Conservation (phyloP, 2,329 filamentous ascomycete genomes). For the Herpomyces periplanetae region DNA sequence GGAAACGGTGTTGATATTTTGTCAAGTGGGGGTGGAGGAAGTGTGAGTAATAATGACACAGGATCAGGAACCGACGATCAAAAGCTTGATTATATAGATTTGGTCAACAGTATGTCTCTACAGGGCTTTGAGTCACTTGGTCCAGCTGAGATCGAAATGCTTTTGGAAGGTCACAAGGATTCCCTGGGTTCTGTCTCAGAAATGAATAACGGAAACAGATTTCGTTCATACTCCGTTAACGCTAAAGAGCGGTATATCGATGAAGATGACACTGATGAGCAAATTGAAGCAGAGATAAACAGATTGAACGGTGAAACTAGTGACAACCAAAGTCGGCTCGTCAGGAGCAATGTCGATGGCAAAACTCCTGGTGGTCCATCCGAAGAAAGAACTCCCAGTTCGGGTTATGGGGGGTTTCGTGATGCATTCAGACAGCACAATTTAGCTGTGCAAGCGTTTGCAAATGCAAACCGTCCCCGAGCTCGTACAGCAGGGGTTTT, state of each 20-base stretch:
- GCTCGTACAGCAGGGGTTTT: constrained; percentile 69
- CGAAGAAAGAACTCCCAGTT: no score
- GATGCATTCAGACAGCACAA: constrained; percentile 58
- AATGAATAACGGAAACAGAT: constrained; percentile 33
- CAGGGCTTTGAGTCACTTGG: constrained; percentile 30
- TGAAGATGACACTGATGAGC: constrained; percentile 38
- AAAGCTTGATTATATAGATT: constrained; percentile 72
- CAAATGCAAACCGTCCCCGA: constrained; percentile 39
- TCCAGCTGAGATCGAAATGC: constrained; percentile 14
- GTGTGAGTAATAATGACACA: no score
- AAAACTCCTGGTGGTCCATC: no score
- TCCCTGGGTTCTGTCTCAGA: constrained; percentile 18
- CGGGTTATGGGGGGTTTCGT: no score
- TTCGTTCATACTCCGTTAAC: constrained; percentile 91
- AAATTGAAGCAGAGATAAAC: constrained; percentile 11
- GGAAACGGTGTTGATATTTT: constrained; percentile 50
- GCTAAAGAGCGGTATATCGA: constrained; percentile 90
- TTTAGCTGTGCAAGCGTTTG: constrained; percentile 63
- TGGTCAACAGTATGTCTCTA: constrained; percentile 54
- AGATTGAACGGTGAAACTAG: no score
- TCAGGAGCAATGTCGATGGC: no score
- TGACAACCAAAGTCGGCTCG: no score
- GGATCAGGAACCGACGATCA: constrained; percentile 54
- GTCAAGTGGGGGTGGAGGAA: no score
- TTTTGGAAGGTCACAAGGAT: constrained; percentile 12